Evolutionary conservation across 352 stramenopile species (phyloP), one percentile per base, ranked within the genome.

Genomic region (Pythium apleroticum): DNA sequence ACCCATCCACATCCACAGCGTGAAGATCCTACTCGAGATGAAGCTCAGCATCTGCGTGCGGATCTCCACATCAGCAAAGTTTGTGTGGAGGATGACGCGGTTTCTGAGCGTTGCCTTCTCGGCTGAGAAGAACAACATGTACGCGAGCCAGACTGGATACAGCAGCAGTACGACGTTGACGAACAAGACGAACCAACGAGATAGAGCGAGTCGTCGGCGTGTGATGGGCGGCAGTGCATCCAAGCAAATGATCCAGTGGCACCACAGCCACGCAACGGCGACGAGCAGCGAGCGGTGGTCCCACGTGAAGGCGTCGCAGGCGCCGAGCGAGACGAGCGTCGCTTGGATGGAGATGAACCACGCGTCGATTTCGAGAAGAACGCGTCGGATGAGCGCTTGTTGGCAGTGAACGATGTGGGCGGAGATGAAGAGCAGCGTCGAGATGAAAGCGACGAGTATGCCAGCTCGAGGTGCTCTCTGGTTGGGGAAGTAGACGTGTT

Each of bases 281-380:
- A 63, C 49, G 48, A 69, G 30, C 3, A 64, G 27, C 14, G 43
- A 46, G n/a, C 56, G 22, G 3, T 30, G n/a, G 55, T 64, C 63
- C 63, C 63, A 69, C 2, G 15, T 8, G n/a, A 69, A 69, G 3
- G 54, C 39, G 24, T 69, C 63, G 30, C 46, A 60, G 7, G 28
- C 55, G 3, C 55, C 31, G 33, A 63, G 2, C 3, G 63, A 25
- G 10, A 69, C 63, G 5, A 55, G 7, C 8, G 39, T 33, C 2
- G 39, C 48, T n/a, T 63, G 49, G 33, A 60, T 55, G n/a, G 49
- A 64, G 30, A 69, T 54, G 22, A 69, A 69, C 63, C 55, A 69
- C 9, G 55, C 63, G n/a, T 69, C 63, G 30, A 69, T 64, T 28
- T 69, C 46, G 14, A 49, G 22, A 37, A 48, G 54, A 19, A 64